Base-by-base conservation (phyloP, 2,329 filamentous ascomycete species). In the Alternaria sp. region DNA sequence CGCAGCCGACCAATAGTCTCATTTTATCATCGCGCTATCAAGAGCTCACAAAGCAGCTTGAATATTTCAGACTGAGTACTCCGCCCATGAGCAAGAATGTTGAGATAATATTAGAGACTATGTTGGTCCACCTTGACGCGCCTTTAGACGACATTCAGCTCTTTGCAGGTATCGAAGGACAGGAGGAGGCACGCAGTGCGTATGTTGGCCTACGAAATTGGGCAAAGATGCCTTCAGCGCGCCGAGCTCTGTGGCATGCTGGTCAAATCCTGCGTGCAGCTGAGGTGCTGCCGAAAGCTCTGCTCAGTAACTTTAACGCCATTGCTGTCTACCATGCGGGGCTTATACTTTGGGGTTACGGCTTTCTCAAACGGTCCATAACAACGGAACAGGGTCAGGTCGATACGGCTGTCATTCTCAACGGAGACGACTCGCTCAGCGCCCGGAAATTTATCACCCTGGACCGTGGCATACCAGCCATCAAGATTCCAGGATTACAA, bases 291-390 rank as follows among this genome's bases (percentile, higher is more conserved):
- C 82, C 85, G 0, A 72, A 78, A 2, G 81, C 82, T 0, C 80
- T 84, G 10, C 74, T 91, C 3, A 84, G 86, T 41, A 86, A 89
- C 61, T 91, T 91, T 71, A 85, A 86, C 61, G 88, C 88, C 0
- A 85, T 91, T 6, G 86, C 85, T 0, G 83, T 91, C 0, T 90
- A 91, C 69, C 89, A 91, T 70, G 88, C 87, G 4, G 83, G 84
- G 11, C 79, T 92, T 4, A 85, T 86, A 0, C 78, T 92, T 39
- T 92, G 90, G 90, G 84, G 85, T 0, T 90, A 89, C 64, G 87
- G 88, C 0, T 84, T 91, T 46, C 73, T 81, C 51, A 77, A 76
- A 13, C 76, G 76, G 37, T 66, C 63, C 4, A 34, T 61, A 21
- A 49, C 72, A 34, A 70, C 65, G 29, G 70, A 61, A 50, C 71